Percentiles rank a stretch among this genome's conserved stretches.
Conservation (phyloP, 768 basidiomycete genomes). For the Russula abietina region DNA sequence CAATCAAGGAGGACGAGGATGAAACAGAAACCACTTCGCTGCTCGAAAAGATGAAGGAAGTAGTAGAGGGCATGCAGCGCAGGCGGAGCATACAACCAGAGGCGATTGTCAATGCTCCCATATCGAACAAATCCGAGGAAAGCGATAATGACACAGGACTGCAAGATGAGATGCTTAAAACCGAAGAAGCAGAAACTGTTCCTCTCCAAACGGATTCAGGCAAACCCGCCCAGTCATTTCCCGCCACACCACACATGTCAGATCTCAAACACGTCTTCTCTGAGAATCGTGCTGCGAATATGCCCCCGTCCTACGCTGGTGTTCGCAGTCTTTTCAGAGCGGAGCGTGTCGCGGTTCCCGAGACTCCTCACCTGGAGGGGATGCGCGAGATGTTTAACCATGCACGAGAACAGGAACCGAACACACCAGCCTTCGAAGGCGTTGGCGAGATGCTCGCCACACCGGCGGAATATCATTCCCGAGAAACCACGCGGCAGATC, state of each 20-base stretch:
- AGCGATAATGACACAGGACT: constrained; percentile 39
- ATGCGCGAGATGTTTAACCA: constrained; percentile 31
- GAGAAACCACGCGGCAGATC: constrained; percentile 5
- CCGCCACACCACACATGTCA: constrained; percentile 31
- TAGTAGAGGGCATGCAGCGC: constrained; percentile 35
- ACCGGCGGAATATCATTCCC: constrained; percentile 27
- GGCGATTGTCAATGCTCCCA: constrained; percentile 26
- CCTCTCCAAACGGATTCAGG: constrained; percentile 8
- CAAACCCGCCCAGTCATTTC: constrained; percentile 7
- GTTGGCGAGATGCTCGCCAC: constrained; percentile 32
- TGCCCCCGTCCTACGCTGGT: constrained; percentile 29
- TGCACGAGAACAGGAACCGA: constrained; percentile 22
- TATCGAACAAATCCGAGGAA: constrained; percentile 34
- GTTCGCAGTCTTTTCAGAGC: constrained; percentile 33
- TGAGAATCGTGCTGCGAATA: constrained; percentile 16
- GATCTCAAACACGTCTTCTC: constrained; percentile 33
- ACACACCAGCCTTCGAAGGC: constrained; percentile 29
- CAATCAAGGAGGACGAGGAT: constrained; percentile 29
- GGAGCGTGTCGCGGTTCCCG: constrained; percentile 13
- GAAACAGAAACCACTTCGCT: constrained; percentile 33
- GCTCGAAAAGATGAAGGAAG: constrained; percentile 35
- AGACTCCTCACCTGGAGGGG: constrained; percentile 36
- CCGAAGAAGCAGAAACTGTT: constrained; percentile 17
- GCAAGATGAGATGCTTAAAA: constrained; percentile 21
- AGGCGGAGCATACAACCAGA: constrained; percentile 31